Conservation (phyloP, 495 filamentous ascomycete species). For the Friedmanniomyces endolithicus region DNA sequence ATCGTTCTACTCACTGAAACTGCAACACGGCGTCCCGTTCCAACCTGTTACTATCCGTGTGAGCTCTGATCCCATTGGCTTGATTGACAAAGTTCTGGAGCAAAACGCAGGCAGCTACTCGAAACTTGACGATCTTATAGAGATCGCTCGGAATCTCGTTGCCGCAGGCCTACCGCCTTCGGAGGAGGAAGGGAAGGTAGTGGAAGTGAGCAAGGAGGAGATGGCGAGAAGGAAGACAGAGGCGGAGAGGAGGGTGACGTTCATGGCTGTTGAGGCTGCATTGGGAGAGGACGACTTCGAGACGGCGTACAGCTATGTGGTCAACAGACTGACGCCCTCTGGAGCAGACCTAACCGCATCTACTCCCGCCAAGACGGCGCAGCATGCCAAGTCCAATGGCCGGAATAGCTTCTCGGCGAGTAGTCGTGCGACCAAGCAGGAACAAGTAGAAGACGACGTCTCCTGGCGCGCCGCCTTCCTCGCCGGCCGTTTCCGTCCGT, state of each 20-base stretch:
- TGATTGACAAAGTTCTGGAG: slow-evolving; percentile 74
- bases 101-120: slow-evolving; percentile 82
- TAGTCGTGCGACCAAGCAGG: not conserved
- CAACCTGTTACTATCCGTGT: slow-evolving; percentile 82
- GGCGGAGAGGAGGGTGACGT: slow-evolving; percentile 58
- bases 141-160: slow-evolving; percentile 64
- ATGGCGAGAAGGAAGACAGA: slow-evolving; percentile 15
- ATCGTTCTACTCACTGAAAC: slow-evolving; percentile 74
- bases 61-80: slow-evolving; percentile 68
- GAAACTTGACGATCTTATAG: slow-evolving; percentile 69
- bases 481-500: slow-evolving; percentile 64
- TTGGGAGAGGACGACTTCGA: slow-evolving; percentile 84
- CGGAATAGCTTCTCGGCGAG: slow-evolving; percentile 4
- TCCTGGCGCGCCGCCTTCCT: slow-evolving; percentile 88
- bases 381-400: slow-evolving; percentile 1
- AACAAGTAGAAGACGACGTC: slow-evolving; percentile 49
- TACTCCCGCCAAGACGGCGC: not conserved
- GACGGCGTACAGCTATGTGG: slow-evolving; percentile 90
- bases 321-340: slow-evolving; percentile 43
- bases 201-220: slow-evolving; percentile 18
- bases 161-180: slow-evolving; percentile 44
- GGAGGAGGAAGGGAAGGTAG: slow-evolving; percentile 17
- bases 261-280: slow-evolving; percentile 81
- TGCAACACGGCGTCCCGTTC: slow-evolving; percentile 87
- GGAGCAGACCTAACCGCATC: slow-evolving; percentile 4